phyloP scores from a whole-genome alignment of 371 early-diverging fungal genomes.

The Mortierella sp. region DNA sequence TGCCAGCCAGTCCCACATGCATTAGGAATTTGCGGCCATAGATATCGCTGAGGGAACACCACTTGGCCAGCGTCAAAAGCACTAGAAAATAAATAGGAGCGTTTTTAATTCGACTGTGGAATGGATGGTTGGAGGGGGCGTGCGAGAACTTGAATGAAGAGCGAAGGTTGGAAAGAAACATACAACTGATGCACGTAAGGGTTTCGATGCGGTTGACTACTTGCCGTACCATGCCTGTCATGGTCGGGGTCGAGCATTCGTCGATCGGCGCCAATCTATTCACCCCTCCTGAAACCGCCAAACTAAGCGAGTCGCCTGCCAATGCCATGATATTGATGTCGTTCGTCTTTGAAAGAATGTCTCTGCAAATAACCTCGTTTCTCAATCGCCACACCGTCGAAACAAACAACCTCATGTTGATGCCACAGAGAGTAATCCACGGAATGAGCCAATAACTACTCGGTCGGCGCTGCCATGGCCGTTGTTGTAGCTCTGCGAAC shows the following conservation, averaged over 20 bases:
- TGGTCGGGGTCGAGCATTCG: conserved; percentile 15
- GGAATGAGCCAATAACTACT: conserved; percentile 25
- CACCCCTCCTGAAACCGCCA: background rate
- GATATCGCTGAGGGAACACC: conserved; percentile 32
- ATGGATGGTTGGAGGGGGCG: too few relatives aligned
- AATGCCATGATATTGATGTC: background rate
- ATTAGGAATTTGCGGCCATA: conserved; percentile 31
- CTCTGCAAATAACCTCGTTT: conserved; percentile 22
- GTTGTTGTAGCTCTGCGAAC: conserved; percentile 5
- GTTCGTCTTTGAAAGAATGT: background rate
- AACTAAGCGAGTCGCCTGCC: too few relatives aligned
- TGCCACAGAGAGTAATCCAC: background rate
- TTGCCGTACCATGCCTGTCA: conserved; percentile 15
- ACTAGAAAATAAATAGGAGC: background rate
- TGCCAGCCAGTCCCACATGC: background rate
- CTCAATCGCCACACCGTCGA: conserved; percentile 11
- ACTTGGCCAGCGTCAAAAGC: conserved; percentile 20
- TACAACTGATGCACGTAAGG: conserved; percentile 14
- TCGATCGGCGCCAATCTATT: background rate
- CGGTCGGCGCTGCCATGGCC: conserved; percentile 28
- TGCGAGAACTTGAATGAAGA: background rate
- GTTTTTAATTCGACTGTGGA: too few relatives aligned
- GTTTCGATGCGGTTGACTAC: conserved; percentile 5
- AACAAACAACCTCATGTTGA: background rate
- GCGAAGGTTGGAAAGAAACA: background rate